Conservation (phyloP, 371 early-diverging fungal species). For the Mucor racemosus region DNA sequence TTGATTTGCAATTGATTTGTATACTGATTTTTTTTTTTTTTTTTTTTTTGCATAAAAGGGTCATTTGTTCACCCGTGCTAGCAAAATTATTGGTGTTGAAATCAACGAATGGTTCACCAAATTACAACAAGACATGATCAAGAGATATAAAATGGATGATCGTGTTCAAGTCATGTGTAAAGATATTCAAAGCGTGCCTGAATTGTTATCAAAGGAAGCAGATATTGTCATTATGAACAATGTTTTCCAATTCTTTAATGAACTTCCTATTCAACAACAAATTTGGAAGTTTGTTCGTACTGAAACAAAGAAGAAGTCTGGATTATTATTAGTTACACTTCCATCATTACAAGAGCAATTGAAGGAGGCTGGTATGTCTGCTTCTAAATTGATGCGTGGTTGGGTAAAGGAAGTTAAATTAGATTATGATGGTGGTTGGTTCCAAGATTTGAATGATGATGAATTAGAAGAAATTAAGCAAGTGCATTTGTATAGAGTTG, state of each 20-base stretch:
- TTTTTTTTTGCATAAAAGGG: constrained; percentile 40
- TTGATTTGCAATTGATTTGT: no score
- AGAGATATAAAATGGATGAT: constrained; percentile 61
- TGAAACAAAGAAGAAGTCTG: constrained; percentile 53
- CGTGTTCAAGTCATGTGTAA: constrained; percentile 62
- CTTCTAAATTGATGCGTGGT: constrained; percentile 44
- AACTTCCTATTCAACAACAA: constrained; percentile 54
- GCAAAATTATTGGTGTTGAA: constrained; percentile 65
- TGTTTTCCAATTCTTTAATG: constrained; percentile 69
- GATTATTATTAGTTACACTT: constrained; percentile 57
- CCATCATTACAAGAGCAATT: constrained; percentile 68
- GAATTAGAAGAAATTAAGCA: constrained; percentile 66
- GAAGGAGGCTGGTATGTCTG: constrained; percentile 55
- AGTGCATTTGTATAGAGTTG: constrained; percentile 66
- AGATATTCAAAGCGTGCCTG: constrained; percentile 53
- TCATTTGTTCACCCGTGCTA: constrained; percentile 59
- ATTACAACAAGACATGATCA: constrained; percentile 59
- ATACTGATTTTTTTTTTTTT: no score
- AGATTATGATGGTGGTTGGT: constrained; percentile 50
- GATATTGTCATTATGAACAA: constrained; percentile 68
- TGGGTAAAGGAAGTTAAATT: constrained; percentile 57
- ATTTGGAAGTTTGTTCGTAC: constrained; percentile 64
- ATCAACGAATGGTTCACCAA: constrained; percentile 67
- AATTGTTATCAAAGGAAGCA: constrained; percentile 48
- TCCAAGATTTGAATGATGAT: constrained; percentile 47